These are phyloP conservation scores for Kurtzmaniella quercitrusa DNA, from an alignment of 1,139 yeast species.

Conservation along the genomic window DNA sequence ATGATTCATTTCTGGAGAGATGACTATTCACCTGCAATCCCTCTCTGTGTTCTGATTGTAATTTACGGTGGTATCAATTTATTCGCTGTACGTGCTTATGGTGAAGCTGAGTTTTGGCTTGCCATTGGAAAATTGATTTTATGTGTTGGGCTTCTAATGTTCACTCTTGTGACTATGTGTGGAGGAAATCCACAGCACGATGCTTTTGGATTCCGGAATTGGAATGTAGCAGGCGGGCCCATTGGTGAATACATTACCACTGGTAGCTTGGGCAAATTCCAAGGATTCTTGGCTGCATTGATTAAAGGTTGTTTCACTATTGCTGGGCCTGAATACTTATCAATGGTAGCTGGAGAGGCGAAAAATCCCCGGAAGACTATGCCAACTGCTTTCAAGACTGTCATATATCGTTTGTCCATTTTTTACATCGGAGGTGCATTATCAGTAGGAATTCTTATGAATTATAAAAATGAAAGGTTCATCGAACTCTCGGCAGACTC, in stretches of 20 bases:
- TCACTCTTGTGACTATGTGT: conserved; percentile 75
- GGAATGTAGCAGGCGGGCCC: conserved; percentile 47
- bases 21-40: conserved; percentile 66
- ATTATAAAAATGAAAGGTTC: conserved; percentile 37
- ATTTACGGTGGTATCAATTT: conserved; percentile 62
- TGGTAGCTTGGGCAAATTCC: conserved; percentile 63
- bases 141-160: conserved; percentile 66
- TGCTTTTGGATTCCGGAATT: conserved; percentile 63
- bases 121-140: conserved; percentile 68
- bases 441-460: conserved; percentile 35
- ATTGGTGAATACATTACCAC: conserved; percentile 52
- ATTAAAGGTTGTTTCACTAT: conserved; percentile 63
- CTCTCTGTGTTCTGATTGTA: conserved; percentile 57
- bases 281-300: conserved; percentile 65
- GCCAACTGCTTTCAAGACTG: conserved; percentile 76
- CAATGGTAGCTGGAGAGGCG: conserved; percentile 83
- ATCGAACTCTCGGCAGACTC: conserved; percentile 18
- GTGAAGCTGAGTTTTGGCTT: conserved; percentile 80
- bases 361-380: conserved; percentile 71
- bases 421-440: conserved; percentile 57
- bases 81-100: conserved; percentile 69
- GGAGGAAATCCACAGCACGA: conserved; percentile 76
- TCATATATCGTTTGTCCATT: conserved; percentile 64
- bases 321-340: conserved; percentile 82
- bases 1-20: conserved; percentile 77